Base-by-base conservation (phyloP, 2,329 filamentous ascomycete genomes). In the Clarireedia homoeocarpa region DNA sequence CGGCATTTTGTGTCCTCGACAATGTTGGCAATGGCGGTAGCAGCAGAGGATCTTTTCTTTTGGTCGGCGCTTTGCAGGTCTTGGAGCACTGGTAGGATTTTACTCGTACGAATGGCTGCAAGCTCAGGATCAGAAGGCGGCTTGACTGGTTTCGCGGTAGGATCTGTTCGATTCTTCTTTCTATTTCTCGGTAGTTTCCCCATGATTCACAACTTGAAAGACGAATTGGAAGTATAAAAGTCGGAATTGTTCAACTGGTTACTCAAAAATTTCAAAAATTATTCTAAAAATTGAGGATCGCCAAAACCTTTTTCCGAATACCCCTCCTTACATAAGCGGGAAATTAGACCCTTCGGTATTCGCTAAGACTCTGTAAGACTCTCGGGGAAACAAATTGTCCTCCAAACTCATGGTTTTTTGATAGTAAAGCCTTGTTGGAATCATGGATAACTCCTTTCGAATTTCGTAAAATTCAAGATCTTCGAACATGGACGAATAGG, bases 71-170 rank as follows among this genome's bases (percentile, higher is more conserved):
- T 82, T 64, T 80, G 75, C 42, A 88, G 72, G 61, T 85, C 77
- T 59, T 76, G 76, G 58, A 88, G 72, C 46, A 84, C 76, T 17
- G 84, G 84, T 38, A 86, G 70, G 65, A 88, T 83, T 68, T 79
- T 80, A 70, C 76, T 73, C 59, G 85, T 82, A 36, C 84, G 76
- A 45, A 88, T 75, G 12, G 81, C 80, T 23, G 80, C 78, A 54
- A 86, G 77, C 66, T 84, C 81, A 6, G 83, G 82, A 65, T 86
- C 83, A 2, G 81, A 72, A 4, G 81, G 82, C 20, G 79, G 79
- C 65, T 85, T 85, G 67, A 80, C 71, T 20, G 76, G 68, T 67
- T 83, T 84, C 56, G 75, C 71, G 51, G 83, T 74, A 58, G 82
- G 81, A 65, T 83, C 76, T 55, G 75, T 70, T 53, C 81, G 77